Conservation (phyloP, 768 basidiomycete genomes). For the Tulasnella sp. region DNA sequence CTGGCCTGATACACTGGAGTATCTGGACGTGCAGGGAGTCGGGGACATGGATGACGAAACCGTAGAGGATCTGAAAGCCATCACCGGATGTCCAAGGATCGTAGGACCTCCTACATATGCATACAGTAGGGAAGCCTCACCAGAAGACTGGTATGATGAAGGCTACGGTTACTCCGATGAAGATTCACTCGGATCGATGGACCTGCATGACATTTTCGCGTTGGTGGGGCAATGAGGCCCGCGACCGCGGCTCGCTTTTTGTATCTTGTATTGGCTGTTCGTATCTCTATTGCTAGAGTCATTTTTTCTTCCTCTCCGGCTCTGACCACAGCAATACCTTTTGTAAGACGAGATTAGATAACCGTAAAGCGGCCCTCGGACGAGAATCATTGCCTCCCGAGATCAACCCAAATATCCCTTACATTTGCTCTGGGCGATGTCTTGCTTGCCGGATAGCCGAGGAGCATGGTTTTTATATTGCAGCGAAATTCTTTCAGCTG, state of each 20-base stretch:
- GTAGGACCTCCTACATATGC: not conserved
- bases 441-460: no score
- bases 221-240: not conserved
- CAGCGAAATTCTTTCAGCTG: no score
- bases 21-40: not conserved
- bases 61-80: not conserved
- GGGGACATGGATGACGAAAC: not conserved
- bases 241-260: not conserved
- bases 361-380: no score
- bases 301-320: not conserved
- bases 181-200: not conserved
- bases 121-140: not conserved
- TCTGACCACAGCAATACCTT: no score
- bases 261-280: not conserved
- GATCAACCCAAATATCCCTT: no score
- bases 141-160: not conserved
- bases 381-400: no score
- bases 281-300: not conserved
- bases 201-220: not conserved
- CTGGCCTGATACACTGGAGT: not conserved
- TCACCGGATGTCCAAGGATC: not conserved
- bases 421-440: no score
- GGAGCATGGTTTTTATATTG: no score
- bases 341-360: no score
- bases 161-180: not conserved